Evolutionary conservation across 176 grass and related monocot genomes (phyloP).

Genomic region (Carex parvula): DNA sequence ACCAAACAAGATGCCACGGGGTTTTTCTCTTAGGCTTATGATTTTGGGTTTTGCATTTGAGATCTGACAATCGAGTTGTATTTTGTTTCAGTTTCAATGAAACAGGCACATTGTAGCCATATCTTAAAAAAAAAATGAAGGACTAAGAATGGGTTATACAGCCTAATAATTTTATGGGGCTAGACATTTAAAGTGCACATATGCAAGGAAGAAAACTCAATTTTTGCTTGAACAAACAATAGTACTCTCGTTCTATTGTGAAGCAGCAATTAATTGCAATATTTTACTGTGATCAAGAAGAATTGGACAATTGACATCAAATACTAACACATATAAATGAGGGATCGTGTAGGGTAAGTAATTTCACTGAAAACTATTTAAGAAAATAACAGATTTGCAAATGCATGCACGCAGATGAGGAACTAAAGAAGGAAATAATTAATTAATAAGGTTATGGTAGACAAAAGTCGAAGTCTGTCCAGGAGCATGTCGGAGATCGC

Average conservation of each 20-base stretch:
- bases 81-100: too few species aligned
- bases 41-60: too few species aligned
- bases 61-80: too few species aligned
- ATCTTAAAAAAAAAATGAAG: too few species aligned
- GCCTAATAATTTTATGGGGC: not conserved
- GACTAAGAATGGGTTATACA: not conserved
- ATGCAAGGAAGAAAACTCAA: not conserved
- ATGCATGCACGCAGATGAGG: not conserved
- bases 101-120: too few species aligned
- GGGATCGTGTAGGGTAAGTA: not conserved
- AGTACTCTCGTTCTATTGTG: not conserved
- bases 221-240: slow-evolving; percentile 1
- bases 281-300: not conserved
- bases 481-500: not conserved
- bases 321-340: not conserved
- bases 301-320: not conserved
- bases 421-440: not conserved
- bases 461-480: not conserved
- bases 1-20: too few species aligned
- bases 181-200: not conserved
- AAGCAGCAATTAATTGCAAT: not conserved
- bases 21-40: too few species aligned
- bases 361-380: not conserved
- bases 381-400: not conserved
- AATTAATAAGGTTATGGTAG: not conserved